Conservation (phyloP, 176 grass and related monocot genomes). For the Rhynchospora pubera region DNA sequence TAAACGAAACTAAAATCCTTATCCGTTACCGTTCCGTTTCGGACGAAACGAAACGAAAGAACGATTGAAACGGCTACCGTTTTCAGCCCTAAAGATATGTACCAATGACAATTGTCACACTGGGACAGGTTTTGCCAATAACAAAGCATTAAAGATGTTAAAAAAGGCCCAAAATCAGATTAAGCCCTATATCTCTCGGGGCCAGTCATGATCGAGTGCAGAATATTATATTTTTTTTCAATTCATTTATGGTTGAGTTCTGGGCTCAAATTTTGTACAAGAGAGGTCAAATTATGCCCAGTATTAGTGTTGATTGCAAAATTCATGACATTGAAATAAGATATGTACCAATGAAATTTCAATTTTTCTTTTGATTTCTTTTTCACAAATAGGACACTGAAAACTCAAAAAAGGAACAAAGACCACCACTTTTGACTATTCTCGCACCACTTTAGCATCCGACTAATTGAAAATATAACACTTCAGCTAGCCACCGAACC, state of each 20-base stretch:
- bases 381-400: neutral
- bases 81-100: too few species aligned
- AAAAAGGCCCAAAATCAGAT: neutral
- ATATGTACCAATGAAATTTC: neutral
- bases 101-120: too few species aligned
- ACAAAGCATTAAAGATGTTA: neutral
- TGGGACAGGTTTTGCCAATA: too few species aligned
- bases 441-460: conserved; percentile 7
- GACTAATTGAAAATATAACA: neutral
- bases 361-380: conserved; percentile 3
- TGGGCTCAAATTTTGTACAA: neutral
- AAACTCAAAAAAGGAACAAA: conserved; percentile 1
- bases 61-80: too few species aligned
- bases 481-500: neutral
- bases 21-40: too few species aligned
- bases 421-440: conserved; percentile 18
- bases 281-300: neutral
- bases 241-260: neutral
- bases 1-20: too few species aligned
- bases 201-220: neutral
- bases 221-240: neutral
- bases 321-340: neutral
- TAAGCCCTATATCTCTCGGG: neutral
- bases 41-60: too few species aligned
- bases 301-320: neutral